Evolutionary conservation across 2,329 filamentous ascomycete genomes (phyloP), one percentile per base, ranked within the genome.

Genomic region (Monosporascus sp.): DNA sequence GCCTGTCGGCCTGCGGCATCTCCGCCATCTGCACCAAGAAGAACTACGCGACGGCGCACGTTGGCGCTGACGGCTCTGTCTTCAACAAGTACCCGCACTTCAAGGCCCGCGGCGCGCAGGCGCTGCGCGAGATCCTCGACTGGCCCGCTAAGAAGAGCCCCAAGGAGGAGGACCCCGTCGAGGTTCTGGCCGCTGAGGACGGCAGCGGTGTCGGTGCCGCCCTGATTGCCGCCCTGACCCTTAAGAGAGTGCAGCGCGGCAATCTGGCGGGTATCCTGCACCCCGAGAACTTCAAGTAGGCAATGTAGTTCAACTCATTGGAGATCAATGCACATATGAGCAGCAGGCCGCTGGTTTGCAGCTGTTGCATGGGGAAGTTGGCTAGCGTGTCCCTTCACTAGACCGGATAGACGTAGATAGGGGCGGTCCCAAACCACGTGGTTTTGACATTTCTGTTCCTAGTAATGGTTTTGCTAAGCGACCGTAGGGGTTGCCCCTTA

Each of bases 51-150:
- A 81, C 82, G 38, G 96, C 90, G 76, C 94, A 97, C 71, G 94
- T 99, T 42, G 94, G 94, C 64, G 94, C 94, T 49, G 94, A 99
- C 68, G 94, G 94, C 38, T 96, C 90, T 18, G 93, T 99, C 51
- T 99, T 99, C 78, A 97, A 96, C 81, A 97, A 97, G 72, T 99
- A 99, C 75, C 94, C 94, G 14, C 89, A 96, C 74, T 99, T 99
- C 83, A 97, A 97, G 80, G 83, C 85, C 53, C 88, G 94, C 51
- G 92, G 93, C 52, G 93, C 94, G 15, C 80, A 86, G 70, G 94
- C 94, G 27, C 82, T 99, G 50, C 85, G 90, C 51, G 94, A 99
- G 78, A 97, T 99, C 60, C 83, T 99, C 38, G 93, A 96, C 77
- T 97, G 93, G 92, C 84, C 88, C 3, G 83, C 81, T 51, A 89